Evolutionary conservation across 495 filamentous ascomycete genomes (phyloP), one percentile per base, ranked within the genome.

Genomic region (Penicillium parvum): DNA sequence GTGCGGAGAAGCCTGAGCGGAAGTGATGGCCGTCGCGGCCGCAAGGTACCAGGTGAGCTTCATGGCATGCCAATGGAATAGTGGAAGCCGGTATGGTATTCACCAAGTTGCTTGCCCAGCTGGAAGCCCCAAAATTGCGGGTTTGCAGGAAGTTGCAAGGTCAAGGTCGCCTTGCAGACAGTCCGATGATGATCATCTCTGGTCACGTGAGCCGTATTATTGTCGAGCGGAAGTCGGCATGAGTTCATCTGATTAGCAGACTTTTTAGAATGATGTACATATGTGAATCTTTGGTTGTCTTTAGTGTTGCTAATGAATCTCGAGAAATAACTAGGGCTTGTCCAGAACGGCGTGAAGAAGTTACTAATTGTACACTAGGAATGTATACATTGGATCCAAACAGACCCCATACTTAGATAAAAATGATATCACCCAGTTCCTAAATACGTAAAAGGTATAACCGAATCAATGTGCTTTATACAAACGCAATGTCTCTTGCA

Each of bases 1-100:
- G 57, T 61, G 54, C 62, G 57, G 62, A 62, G 63, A 64, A 58
- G 56, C 58, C 29, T 48, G 42, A 7, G 51, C 43, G 26, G 37
- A 47, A 15, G 50, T 41, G 38, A 62, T 42, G 18, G 53, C 48
- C 7, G 62, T 46, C 16, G 37, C 52, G 5, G 53, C 49, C 37
- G 55, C 47, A 6, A 67, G 34, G 23, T 48, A 55, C 15, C 39
- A 47, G 33, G 52, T 21, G 30, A 49, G 41, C 48, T 58, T 57
- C 57, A 61, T 60, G 45, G 39, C 10, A 32, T 15, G 16, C 5
- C 6, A 33, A 41, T 35, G 27, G n/a, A 15, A 21, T 6, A 28
- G 12, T 8, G 9, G 0, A 28, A 41, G 18, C 12, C 19, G 30
- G 18, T 23, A 20, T 4, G 6, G 28, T 6, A n/a, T n/a, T n/a